Evolutionary conservation across 2,329 filamentous ascomycete species (phyloP).

Genomic region (Aciculosporium take): DNA sequence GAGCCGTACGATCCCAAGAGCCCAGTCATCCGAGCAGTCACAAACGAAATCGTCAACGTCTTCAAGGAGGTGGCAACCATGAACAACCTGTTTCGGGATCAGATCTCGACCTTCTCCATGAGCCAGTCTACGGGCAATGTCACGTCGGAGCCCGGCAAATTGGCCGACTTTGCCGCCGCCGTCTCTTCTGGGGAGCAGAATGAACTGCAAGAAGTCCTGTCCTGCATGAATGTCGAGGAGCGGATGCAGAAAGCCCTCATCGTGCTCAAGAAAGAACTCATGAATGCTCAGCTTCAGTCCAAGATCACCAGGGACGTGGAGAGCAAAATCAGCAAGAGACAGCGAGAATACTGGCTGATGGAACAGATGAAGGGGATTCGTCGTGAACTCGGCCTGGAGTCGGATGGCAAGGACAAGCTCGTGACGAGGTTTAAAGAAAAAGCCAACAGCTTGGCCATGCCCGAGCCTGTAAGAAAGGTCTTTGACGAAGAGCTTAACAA

Average conservation of each 20-base stretch:
- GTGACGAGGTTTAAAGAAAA: constrained; percentile 97
- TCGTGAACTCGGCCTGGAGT: constrained; percentile 88
- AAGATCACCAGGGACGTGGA: constrained; percentile 98
- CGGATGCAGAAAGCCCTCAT: constrained; percentile 82
- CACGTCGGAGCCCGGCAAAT: constrained; percentile 82
- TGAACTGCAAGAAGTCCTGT: constrained; percentile 83
- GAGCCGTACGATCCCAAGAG: constrained; percentile 84
- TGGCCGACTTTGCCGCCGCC: constrained; percentile 93
- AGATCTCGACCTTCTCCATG: constrained; percentile 94
- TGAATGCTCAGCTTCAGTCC: constrained; percentile 92
- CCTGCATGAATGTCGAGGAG: constrained; percentile 80
- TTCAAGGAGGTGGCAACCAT: constrained; percentile 93
- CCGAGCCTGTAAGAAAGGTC: constrained; percentile 88
- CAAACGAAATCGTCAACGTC: constrained; percentile 95
- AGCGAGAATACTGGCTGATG: constrained; percentile 97
- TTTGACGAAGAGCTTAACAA: constrained; percentile 99
- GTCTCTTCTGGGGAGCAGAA: constrained; percentile 87
- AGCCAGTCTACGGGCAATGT: constrained; percentile 91
- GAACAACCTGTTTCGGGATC: constrained; percentile 90
- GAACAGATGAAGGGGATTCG: constrained; percentile 99
- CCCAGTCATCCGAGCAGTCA: constrained; percentile 76
- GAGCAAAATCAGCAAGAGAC: constrained; percentile 90
- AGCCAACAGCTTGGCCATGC: constrained; percentile 87
- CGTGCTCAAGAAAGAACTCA: constrained; percentile 92
- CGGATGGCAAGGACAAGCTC: constrained; percentile 94